Base-by-base conservation (phyloP, 352 stramenopile species). In the Globisporangium polare region DNA sequence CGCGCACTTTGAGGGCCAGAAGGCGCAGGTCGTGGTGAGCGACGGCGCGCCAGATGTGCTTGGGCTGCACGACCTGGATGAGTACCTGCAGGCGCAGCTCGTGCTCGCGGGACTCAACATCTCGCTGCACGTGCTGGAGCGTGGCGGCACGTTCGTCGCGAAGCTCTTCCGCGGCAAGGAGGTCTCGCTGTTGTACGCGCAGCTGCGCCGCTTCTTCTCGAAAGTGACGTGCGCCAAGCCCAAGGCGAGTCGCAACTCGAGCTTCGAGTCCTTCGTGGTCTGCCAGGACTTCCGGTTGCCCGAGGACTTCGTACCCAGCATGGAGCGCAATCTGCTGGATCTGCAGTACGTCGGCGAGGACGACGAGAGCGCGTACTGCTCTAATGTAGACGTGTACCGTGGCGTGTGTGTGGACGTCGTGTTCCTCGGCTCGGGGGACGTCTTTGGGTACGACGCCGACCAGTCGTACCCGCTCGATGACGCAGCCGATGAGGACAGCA, bases 41-140 rank as follows among this genome's bases (percentile, higher is more conserved):
- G 98, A 99, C 78, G 98, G 98, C 47, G 98, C 98, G 5, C 98
- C 98, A 0, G 98, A 99, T 62, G 97, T 99, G n/a, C 74, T 90
- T 1, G 83, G 83, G 1, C 68, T 93, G 47, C 78, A 94, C 47
- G 87, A 94, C 42, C 53, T 94, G 41, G 85, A 94, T 62, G 83
- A 94, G 66, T 92, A 91, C 67, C 58, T 94, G 33, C 83, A 94
- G 65, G 83, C 83, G 26, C 81, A 93, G 62, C 73, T 94, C 18
- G 81, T 94, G 50, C 79, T 92, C 8, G 79, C 83, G 6, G 87
- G 72, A 29, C 75, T 95, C 29, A 92, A 92, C 60, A 91, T 92
- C 61, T 91, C 76, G 42, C 64, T 92, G 20, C 82, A 91, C 47
- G 80, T 95, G 27, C 58, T 95, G 1, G 85, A 89, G 27, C 37